A percentile compares a stretch with the other conserved stretches of the same genome.
Evolutionary conservation across 1,284 basidiomycete species (phyloP).

Genomic region (Pseudozyma sp.): DNA sequence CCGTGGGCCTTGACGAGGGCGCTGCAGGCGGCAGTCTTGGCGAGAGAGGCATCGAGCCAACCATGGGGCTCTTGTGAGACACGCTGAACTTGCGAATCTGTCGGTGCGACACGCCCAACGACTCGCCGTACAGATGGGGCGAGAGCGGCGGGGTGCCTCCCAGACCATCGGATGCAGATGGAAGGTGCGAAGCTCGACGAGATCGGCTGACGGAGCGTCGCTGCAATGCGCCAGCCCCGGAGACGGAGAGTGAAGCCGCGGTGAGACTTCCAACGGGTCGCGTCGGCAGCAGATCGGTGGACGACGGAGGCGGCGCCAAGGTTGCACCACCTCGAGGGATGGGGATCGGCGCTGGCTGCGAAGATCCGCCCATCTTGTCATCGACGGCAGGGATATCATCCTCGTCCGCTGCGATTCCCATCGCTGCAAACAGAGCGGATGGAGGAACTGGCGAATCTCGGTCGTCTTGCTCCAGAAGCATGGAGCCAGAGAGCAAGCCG

Average conservation of each 20-base stretch:
- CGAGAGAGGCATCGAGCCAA: constrained; percentile 74
- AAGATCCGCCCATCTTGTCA: constrained; percentile 53
- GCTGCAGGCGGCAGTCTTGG: constrained; percentile 84
- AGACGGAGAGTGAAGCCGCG: constrained; percentile 8
- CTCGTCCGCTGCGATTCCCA: constrained; percentile 35
- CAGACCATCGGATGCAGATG: constrained; percentile 16
- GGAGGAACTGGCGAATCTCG: constrained; percentile 43
- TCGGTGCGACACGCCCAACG: constrained; percentile 36
- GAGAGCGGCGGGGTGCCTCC: constrained; percentile 61
- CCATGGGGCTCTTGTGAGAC: constrained; percentile 54
- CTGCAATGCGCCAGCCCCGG: constrained; percentile 13
- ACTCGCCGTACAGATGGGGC: constrained; percentile 52
- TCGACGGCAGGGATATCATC: constrained; percentile 61
- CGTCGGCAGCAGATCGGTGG: constrained; percentile 17
- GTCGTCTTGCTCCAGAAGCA: constrained; percentile 44
- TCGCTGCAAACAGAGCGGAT: constrained; percentile 42
- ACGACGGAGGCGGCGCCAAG: constrained; percentile 18
- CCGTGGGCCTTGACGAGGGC: constrained; percentile 80
- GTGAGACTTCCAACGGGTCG: constrained; percentile 17
- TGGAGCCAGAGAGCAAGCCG: constrained; percentile 39
- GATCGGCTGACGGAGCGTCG: constrained; percentile 39
- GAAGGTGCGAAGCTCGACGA: constrained; percentile 49
- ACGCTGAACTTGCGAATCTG: constrained; percentile 49
- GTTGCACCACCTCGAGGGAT: constrained; percentile 43
- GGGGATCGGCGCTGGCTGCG: constrained; percentile 50